Evolutionary conservation across 768 basidiomycete genomes (phyloP).

Genomic region (Suillus weaverae): DNA sequence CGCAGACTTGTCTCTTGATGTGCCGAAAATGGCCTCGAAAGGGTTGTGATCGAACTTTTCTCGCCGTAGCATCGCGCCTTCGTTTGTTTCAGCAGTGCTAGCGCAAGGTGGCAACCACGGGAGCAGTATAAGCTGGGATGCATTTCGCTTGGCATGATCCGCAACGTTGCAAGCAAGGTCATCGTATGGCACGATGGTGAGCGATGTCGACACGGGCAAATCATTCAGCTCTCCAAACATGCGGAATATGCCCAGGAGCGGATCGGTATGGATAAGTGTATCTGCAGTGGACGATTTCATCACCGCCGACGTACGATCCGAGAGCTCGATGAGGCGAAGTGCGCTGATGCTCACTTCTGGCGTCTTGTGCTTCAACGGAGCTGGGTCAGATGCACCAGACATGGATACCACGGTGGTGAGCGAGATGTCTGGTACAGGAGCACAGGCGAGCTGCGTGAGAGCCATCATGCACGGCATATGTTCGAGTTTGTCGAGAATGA

Average conservation of each 20-base stretch:
- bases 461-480: conserved; percentile 90
- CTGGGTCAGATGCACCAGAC: conserved; percentile 2
- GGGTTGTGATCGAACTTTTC: conserved; percentile 47
- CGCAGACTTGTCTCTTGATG: conserved; percentile 38
- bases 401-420: conserved; percentile 15
- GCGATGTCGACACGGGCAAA: conserved; percentile 53
- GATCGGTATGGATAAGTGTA: conserved; percentile 68
- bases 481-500: conserved; percentile 89
- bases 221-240: conserved; percentile 73
- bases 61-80: conserved; percentile 11
- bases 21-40: conserved; percentile 67
- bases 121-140: conserved; percentile 74
- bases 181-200: conserved; percentile 77
- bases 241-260: conserved; percentile 69
- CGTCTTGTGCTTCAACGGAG: conserved; percentile 7
- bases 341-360: conserved; percentile 61
- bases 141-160: conserved; percentile 59
- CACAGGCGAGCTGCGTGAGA: conserved; percentile 77
- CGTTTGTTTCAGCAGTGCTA: not conserved
- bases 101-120: conserved; percentile 67
- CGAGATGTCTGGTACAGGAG: conserved; percentile 21
- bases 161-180: conserved; percentile 69
- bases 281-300: conserved; percentile 69
- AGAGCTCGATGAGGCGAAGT: conserved; percentile 82
- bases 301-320: conserved; percentile 63